phyloP scores from a whole-genome alignment of 2,329 filamentous ascomycete genomes.

The Ascochyta viciae-villosae region DNA sequence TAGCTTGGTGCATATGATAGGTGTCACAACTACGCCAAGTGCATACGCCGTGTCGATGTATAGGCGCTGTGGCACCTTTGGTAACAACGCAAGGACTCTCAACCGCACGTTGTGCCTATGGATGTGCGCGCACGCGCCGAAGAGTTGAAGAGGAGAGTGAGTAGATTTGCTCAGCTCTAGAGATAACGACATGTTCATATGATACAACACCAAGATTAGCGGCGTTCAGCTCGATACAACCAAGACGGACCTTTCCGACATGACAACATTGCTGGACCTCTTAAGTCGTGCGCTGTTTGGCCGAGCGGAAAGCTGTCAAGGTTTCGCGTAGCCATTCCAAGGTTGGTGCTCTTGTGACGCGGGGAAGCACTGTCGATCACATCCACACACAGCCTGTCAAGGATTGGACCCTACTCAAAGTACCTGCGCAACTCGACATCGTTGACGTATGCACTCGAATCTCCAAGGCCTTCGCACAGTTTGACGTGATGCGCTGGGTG shows the following conservation, averaged over 20 bases:
- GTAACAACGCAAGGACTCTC: not conserved
- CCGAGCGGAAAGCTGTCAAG: slow-evolving; percentile 19
- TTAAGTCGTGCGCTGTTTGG: slow-evolving; percentile 19
- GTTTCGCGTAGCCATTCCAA: slow-evolving; percentile 23
- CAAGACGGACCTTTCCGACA: slow-evolving; percentile 21
- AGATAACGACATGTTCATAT: slow-evolving; percentile 23
- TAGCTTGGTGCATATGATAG: slow-evolving; percentile 21
- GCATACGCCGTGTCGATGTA: not conserved
- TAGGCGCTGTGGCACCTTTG: not conserved
- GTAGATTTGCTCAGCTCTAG: slow-evolving; percentile 6
- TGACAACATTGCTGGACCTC: slow-evolving; percentile 12
- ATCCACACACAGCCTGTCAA: slow-evolving; percentile 2
- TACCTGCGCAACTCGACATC: not conserved
- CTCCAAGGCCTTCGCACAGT: not conserved
- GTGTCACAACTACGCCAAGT: slow-evolving; percentile 17
- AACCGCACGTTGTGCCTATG: slow-evolving; percentile 10
- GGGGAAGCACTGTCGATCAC: slow-evolving; percentile 19
- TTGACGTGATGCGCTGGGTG: not conserved
- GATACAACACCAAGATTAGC: slow-evolving; percentile 24
- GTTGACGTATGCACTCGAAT: not conserved
- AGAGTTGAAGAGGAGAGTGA: not conserved
- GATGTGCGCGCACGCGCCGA: slow-evolving; percentile 5
- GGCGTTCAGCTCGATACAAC: slow-evolving; percentile 21
- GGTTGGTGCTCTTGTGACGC: slow-evolving; percentile 29
- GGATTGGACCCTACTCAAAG: not conserved